Evolutionary conservation across 352 stramenopile species (phyloP), one percentile per base, ranked within the genome.

Genomic region (Phytopythium boreale): DNA sequence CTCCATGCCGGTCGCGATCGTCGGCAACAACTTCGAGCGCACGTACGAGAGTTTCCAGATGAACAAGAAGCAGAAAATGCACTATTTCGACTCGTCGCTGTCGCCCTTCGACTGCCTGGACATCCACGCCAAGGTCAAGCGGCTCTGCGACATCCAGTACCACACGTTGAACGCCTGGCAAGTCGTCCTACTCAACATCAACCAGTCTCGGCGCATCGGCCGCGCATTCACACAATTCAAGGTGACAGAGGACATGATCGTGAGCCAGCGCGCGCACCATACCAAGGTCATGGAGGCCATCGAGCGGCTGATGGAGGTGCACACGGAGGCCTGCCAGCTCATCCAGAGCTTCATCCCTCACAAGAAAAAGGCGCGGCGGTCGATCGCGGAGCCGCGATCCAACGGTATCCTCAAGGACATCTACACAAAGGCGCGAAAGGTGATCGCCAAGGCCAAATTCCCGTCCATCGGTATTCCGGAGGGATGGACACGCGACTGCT

Each of bases 1-100:
- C 29, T 76, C 83, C 8, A 90, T 92, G 84, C 86, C 86, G 4
- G 58, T 92, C 19, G 84, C 85, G 4, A 91, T 92, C 68, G 74
- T 94, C 53, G 86, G 86, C 19, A 89, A 80, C 52, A 90, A 90
- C 39, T 94, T 89, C 58, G 68, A 91, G 19, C 66, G 65, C 24
- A 87, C 72, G 2, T 84, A 90, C 68, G 77, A 89, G 49, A 76
- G 72, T 29, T 88, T 86, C 57, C 77, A 90, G 56, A 59, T 79
- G 56, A 80, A 76, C 49, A 79, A 75, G 37, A 82, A 79, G 34
- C 78, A 76, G 36, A 88, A 85, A 41, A 29, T 79, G 4, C 76
- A 74, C 10, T 80, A 75, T 22, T 63, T 77, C 2, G 78, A 89
- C 61, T 64, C 70, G 19, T 88, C 82, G 1, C 71, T 89, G 15